Evolutionary conservation across 257 asterid genomes (phyloP).

Genomic region (Fraxinus quadrangulata): DNA sequence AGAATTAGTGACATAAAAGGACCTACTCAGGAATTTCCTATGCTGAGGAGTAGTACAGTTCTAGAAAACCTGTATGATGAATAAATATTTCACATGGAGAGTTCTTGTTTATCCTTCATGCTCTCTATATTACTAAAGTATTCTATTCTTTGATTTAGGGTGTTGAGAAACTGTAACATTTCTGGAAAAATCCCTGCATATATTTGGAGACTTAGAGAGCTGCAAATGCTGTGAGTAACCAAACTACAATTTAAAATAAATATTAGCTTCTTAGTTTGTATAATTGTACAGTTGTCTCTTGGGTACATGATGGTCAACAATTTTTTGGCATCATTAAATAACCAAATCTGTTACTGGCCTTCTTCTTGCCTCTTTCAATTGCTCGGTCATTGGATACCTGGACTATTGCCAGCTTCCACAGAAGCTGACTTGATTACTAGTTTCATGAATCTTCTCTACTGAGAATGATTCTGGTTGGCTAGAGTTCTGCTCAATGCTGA

Average conservation of each 20-base stretch:
- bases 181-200: slow-evolving; percentile 77
- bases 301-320: slow-evolving; percentile 8
- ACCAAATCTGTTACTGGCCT: not conserved
- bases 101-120: slow-evolving; percentile 23
- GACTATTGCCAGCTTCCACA: not conserved
- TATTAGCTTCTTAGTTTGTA: not conserved
- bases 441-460: not conserved
- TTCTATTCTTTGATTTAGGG: slow-evolving; percentile 45
- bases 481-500: not conserved
- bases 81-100: slow-evolving; percentile 13
- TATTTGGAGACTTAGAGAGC: slow-evolving; percentile 63
- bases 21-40: slow-evolving; percentile 68
- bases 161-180: slow-evolving; percentile 75
- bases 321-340: not conserved
- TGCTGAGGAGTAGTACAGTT: slow-evolving; percentile 53
- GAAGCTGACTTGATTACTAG: not conserved
- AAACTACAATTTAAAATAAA: slow-evolving; percentile 10
- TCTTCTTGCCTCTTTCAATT: not conserved
- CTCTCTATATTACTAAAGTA: slow-evolving; percentile 25
- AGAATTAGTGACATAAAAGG: slow-evolving; percentile 78
- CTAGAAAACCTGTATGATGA: slow-evolving; percentile 58
- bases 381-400: not conserved
- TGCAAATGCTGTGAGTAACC: slow-evolving; percentile 65
- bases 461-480: not conserved
- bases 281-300: slow-evolving; percentile 7